phyloP scores from a whole-genome alignment of 768 basidiomycete species.

The Boletales sp. region DNA sequence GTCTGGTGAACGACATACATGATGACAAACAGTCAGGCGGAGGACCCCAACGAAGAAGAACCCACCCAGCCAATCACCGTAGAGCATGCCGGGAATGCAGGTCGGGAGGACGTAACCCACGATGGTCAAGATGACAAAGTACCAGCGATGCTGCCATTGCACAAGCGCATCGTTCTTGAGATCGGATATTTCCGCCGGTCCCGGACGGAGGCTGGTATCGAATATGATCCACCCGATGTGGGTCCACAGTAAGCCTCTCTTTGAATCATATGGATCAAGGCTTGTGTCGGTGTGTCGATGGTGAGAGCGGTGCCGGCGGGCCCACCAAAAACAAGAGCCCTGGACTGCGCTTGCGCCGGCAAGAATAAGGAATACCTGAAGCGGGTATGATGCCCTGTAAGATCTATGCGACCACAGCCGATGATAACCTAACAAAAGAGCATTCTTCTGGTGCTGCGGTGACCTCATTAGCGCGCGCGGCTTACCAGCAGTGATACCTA shows the following conservation, averaged over 20 bases:
- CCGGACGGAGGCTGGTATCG: slow-evolving; percentile 69
- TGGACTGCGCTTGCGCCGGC: slow-evolving; percentile 83
- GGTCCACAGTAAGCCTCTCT: slow-evolving; percentile 74
- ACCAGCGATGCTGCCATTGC: slow-evolving; percentile 75
- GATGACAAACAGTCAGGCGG: slow-evolving; percentile 74
- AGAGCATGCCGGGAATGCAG: slow-evolving; percentile 63
- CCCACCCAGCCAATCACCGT: slow-evolving; percentile 76
- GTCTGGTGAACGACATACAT: slow-evolving; percentile 46
- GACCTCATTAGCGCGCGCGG: background rate
- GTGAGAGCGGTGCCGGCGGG: slow-evolving; percentile 77
- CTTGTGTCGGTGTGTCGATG: slow-evolving; percentile 86
- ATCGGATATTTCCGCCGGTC: slow-evolving; percentile 70
- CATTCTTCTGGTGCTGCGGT: slow-evolving; percentile 1
- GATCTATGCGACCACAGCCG: slow-evolving; percentile 84
- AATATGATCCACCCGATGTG: slow-evolving; percentile 83
- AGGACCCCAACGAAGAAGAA: slow-evolving; percentile 70
- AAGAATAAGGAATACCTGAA: slow-evolving; percentile 66
- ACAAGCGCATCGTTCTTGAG: slow-evolving; percentile 67
- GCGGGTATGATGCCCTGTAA: slow-evolving; percentile 67
- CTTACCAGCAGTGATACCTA: slow-evolving; percentile 52
- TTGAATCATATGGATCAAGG: slow-evolving; percentile 79
- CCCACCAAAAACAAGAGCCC: slow-evolving; percentile 88
- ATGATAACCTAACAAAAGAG: slow-evolving; percentile 57
- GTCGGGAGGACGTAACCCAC: slow-evolving; percentile 75
- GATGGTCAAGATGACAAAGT: slow-evolving; percentile 55